Evolutionary conservation across 371 early-diverging fungal genomes (phyloP).

Genomic region (Mortierella sp.): DNA sequence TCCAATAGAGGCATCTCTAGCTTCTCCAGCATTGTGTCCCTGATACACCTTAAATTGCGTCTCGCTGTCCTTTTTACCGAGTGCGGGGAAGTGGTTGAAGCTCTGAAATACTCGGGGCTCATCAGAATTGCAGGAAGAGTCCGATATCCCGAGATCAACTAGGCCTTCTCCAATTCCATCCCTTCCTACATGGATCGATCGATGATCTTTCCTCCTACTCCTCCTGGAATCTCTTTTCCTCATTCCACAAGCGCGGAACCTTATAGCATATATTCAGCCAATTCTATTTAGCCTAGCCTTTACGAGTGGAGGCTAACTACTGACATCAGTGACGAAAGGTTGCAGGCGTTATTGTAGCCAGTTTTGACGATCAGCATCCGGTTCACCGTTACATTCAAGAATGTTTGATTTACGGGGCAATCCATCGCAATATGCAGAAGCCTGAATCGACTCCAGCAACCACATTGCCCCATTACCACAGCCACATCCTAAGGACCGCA

Average conservation of each 20-base stretch:
- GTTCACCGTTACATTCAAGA: too few relatives aligned
- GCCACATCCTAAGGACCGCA: too few relatives aligned
- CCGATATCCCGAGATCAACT: constrained; percentile 17
- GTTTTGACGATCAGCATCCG: too few relatives aligned
- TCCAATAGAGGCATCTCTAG: too few relatives aligned
- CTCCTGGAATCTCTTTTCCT: constrained; percentile 8
- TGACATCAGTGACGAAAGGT: too few relatives aligned
- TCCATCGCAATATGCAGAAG: too few relatives aligned
- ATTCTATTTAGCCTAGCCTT: background rate
- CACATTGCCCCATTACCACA: too few relatives aligned
- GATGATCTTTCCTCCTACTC: constrained; percentile 18
- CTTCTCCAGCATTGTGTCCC: background rate
- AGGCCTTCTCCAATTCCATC: constrained; percentile 18
- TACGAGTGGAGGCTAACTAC: too few relatives aligned
- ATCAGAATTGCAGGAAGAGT: constrained; percentile 4
- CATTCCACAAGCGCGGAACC: background rate
- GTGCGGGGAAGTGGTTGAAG: background rate
- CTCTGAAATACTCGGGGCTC: background rate
- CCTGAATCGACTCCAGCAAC: too few relatives aligned
- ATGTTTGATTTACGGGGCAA: too few relatives aligned
- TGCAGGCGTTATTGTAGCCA: too few relatives aligned
- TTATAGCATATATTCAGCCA: too few relatives aligned
- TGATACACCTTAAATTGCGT: background rate
- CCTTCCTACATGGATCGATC: constrained; percentile 13
- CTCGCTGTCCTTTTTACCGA: background rate